A percentile compares a stretch with the other conserved stretches of the same genome.
Evolutionary conservation across 208 protist genomes (phyloP).

Genomic region (Novymonas esmeraldas): DNA sequence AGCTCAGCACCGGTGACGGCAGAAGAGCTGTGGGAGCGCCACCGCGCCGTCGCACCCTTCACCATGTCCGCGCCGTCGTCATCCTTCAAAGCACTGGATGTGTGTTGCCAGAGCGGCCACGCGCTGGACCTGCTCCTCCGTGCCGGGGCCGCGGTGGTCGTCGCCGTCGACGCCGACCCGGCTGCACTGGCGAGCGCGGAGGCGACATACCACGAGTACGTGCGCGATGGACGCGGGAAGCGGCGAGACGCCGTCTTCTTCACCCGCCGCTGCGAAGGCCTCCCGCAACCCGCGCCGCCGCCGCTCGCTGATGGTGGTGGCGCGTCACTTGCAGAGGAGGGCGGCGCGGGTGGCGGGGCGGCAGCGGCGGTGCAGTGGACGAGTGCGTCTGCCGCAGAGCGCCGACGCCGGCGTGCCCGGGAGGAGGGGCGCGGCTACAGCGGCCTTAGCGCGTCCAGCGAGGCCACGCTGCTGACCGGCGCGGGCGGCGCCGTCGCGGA

Average conservation of each 20-base stretch:
- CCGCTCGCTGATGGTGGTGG: not conserved
- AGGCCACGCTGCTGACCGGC: not conserved
- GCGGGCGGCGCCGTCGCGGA: not conserved
- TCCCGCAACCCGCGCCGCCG: conserved; percentile 17
- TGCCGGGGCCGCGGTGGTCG: conserved; percentile 51
- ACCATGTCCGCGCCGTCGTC: not conserved
- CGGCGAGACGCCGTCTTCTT: conserved; percentile 14
- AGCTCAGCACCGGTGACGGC: not conserved
- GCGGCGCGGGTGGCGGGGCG: not conserved
- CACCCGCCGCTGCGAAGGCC: conserved; percentile 23
- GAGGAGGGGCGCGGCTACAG: conserved; percentile 30
- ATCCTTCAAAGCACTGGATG: conserved; percentile 67
- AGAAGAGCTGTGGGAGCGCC: conserved; percentile 38
- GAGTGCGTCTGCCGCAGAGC: conserved; percentile 27
- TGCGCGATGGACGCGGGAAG: conserved; percentile 40
- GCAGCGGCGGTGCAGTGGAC: not conserved
- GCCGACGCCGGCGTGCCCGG: conserved; percentile 28
- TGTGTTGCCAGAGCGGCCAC: conserved; percentile 79
- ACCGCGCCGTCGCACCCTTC: conserved; percentile 54
- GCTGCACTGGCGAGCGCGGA: conserved; percentile 58
- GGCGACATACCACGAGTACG: conserved; percentile 62
- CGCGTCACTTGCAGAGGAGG: not conserved
- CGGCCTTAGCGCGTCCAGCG: conserved; percentile 1
- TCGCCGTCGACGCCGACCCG: conserved; percentile 50
- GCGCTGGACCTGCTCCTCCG: conserved; percentile 66